These are phyloP conservation scores for Hapsidospora chrysogenum DNA, from an alignment of 495 filamentous ascomycete genomes.

Conservation along the genomic window DNA sequence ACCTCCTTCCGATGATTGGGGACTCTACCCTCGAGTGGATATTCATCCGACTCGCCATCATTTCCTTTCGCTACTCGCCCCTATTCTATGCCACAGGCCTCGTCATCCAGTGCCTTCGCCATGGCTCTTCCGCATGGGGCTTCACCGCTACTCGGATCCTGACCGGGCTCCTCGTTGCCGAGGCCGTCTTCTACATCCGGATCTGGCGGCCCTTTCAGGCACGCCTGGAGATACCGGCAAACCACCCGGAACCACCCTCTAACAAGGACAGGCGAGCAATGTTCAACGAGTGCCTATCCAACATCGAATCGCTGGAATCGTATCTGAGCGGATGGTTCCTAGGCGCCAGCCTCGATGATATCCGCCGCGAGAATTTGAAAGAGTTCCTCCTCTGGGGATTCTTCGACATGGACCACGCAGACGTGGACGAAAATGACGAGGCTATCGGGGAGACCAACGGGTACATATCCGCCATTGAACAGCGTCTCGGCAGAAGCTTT, in stretches of 20 bases:
- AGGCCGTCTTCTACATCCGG: conserved; percentile 17
- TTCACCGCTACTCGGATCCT: conserved; percentile 16
- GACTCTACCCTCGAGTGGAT: neutral
- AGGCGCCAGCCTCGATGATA: conserved; percentile 36
- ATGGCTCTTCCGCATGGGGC: neutral
- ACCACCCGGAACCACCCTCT: conserved; percentile 30
- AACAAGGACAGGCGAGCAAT: conserved; percentile 22
- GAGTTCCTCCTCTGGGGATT: conserved; percentile 52
- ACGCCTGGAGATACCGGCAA: conserved; percentile 30
- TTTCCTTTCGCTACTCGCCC: neutral
- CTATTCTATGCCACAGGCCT: neutral
- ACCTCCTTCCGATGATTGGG: too few species aligned
- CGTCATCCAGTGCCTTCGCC: neutral
- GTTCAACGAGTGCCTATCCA: conserved; percentile 35
- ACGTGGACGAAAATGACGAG: conserved; percentile 6
- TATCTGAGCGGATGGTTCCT: conserved; percentile 51
- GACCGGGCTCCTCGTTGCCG: conserved; percentile 34
- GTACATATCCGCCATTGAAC: too few species aligned
- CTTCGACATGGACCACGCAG: conserved; percentile 22
- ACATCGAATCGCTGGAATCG: conserved; percentile 33
- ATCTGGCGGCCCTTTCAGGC: conserved; percentile 32
- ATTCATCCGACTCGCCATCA: neutral
- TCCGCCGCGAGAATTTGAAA: conserved; percentile 46
- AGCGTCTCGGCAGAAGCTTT: too few species aligned
- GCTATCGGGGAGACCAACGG: too few species aligned